Conservation (phyloP, 805 yeast species). For the Starmerella sirachaensis region DNA sequence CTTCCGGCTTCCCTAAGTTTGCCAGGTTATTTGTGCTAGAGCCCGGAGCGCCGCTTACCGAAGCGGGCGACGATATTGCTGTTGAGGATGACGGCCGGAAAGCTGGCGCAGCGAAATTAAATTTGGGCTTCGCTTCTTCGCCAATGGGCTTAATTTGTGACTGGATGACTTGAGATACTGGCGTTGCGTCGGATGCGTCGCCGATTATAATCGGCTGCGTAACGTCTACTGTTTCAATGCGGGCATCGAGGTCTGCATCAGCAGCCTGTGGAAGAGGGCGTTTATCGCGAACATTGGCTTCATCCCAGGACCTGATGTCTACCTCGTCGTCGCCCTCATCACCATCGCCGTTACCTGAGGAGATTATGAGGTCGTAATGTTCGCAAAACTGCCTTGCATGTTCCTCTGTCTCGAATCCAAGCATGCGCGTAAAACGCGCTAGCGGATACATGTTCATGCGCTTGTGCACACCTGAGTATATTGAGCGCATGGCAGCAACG, state of each 20-base stretch:
- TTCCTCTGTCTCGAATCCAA: conserved; percentile 56
- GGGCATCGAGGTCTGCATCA: conserved; percentile 8
- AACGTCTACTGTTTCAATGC: conserved; percentile 1
- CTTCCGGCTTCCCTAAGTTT: too few relatives aligned
- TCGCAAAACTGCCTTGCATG: conserved; percentile 46
- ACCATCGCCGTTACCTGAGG: conserved; percentile 2
- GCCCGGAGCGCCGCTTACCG: neutral
- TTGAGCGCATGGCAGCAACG: conserved; percentile 56
- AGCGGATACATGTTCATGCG: conserved; percentile 48
- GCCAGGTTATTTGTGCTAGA: too few relatives aligned
- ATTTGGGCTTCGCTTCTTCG: neutral
- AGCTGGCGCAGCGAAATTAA: conserved; percentile 2
- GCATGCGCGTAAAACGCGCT: conserved; percentile 34
- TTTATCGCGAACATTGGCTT: conserved; percentile 8
- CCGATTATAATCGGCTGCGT: conserved; percentile 1
- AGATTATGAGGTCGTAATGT: conserved; percentile 42
- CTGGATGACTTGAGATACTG: neutral
- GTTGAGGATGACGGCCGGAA: neutral
- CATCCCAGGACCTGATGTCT: conserved; percentile 17
- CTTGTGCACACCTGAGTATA: conserved; percentile 56
- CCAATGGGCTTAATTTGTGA: too few relatives aligned
- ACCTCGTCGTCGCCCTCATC: conserved; percentile 20
- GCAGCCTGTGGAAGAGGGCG: conserved; percentile 9
- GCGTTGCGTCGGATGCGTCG: neutral
- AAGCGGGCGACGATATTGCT: neutral